These are phyloP conservation scores for Trichoderma semiorbis DNA, from an alignment of 2,329 filamentous ascomycete genomes.

Conservation along the genomic window DNA sequence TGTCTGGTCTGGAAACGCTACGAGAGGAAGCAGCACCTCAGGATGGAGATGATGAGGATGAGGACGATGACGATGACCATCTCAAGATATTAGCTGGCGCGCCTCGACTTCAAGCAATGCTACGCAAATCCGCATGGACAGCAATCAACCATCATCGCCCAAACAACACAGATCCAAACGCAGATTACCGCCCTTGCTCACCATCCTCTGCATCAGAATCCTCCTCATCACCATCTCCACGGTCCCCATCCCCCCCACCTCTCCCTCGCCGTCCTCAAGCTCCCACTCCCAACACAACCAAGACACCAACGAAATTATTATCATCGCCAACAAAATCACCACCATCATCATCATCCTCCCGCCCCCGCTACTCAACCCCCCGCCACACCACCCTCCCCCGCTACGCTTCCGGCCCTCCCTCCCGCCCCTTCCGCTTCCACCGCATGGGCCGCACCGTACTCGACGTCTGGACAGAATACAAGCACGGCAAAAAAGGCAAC, in stretches of 20 bases:
- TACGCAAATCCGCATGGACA: background rate
- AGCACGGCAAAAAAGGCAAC: slow-evolving; percentile 24
- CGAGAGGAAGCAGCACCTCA: background rate
- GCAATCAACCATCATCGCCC: background rate
- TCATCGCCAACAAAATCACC: background rate
- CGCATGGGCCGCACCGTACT: slow-evolving; percentile 26
- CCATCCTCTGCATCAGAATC: background rate
- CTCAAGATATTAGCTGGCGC: background rate
- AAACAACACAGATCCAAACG: background rate
- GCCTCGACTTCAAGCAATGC: background rate
- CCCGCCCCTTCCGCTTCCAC: slow-evolving; percentile 23
- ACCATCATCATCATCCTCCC: slow-evolving; percentile 19
- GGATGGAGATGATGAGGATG: background rate
- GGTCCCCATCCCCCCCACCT: background rate
- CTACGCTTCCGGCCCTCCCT: slow-evolving; percentile 21
- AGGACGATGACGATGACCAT: slow-evolving; percentile 13
- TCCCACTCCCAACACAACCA: background rate
- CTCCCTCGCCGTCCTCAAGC: background rate
- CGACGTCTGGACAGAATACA: slow-evolving; percentile 26
- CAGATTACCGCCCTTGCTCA: background rate
- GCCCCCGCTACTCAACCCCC: slow-evolving; percentile 20
- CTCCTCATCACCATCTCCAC: background rate
- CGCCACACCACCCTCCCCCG: slow-evolving; percentile 20
- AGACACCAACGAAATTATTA: background rate
- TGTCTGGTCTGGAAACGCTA: background rate